Percentiles rank a stretch among this genome's conserved stretches.
Evolutionary conservation across 495 filamentous ascomycete species (phyloP).

Genomic region (Xylaria nigripes): DNA sequence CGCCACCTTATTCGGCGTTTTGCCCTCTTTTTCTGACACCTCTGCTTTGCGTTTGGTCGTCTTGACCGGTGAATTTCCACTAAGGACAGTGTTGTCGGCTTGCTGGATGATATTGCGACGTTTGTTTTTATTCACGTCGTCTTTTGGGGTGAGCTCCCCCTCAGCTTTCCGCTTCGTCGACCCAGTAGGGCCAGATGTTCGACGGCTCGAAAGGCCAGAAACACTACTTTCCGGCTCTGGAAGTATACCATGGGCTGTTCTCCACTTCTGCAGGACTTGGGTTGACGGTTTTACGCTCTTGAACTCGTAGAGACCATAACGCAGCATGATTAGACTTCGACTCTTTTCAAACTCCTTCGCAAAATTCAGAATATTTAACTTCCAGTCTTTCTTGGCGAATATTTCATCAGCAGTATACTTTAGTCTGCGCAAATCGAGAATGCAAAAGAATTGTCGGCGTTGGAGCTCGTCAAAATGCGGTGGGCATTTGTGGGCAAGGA

Average conservation of each 20-base stretch:
- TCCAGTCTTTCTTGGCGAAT: conserved; percentile 45
- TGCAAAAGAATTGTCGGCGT: conserved; percentile 45
- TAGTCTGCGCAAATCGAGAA: conserved; percentile 43
- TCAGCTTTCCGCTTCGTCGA: conserved; percentile 41
- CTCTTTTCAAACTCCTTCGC: conserved; percentile 49
- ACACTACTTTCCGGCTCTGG: conserved; percentile 30
- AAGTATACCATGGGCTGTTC: conserved; percentile 35
- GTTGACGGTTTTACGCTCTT: conserved; percentile 43
- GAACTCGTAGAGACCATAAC: conserved; percentile 46
- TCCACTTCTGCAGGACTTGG: conserved; percentile 42
- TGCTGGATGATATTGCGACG: conserved; percentile 32
- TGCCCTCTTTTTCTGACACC: conserved; percentile 35
- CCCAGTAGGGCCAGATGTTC: neutral
- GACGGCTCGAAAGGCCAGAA: neutral
- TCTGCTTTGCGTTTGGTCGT: conserved; percentile 41
- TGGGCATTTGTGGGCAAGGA: conserved; percentile 40
- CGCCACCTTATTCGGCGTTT: conserved; percentile 49
- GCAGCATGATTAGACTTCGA: conserved; percentile 43
- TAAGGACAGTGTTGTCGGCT: conserved; percentile 17
- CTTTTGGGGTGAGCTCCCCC: conserved; percentile 31
- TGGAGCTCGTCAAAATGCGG: conserved; percentile 40
- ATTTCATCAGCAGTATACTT: conserved; percentile 47
- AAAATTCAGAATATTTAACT: conserved; percentile 44
- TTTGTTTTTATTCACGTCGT: conserved; percentile 33
- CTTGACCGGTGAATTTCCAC: conserved; percentile 21